These are phyloP conservation scores for Aphanomyces stellatus DNA, from an alignment of 352 stramenopile genomes.

Conservation along the genomic window DNA sequence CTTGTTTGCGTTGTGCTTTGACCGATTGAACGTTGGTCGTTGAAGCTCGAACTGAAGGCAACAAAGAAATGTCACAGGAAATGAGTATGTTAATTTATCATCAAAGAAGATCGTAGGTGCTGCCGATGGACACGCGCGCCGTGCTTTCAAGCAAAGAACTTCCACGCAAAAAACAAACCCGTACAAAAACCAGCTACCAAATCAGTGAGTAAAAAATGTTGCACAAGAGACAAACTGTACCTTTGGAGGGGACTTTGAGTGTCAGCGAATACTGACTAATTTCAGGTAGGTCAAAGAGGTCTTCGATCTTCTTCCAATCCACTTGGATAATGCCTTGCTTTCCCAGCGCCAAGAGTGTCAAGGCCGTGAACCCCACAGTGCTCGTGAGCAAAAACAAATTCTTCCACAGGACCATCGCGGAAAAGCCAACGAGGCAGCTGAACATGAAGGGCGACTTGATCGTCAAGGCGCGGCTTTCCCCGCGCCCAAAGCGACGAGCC, in stretches of 20 bases:
- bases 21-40: background rate
- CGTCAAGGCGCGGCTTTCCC: background rate
- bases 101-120: too few species aligned
- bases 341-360: background rate
- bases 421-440: background rate
- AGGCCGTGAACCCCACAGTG: background rate
- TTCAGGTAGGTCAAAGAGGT: background rate
- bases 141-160: background rate
- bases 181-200: background rate
- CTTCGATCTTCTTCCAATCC: background rate
- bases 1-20: background rate
- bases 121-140: too few species aligned
- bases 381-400: background rate
- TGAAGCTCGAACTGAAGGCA: too few species aligned
- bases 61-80: too few species aligned
- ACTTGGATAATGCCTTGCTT: constrained; percentile 4
- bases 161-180: constrained; percentile 1
- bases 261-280: background rate
- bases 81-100: too few species aligned
- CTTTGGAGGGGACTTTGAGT: constrained; percentile 1
- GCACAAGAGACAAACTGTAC: background rate
- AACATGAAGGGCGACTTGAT: background rate
- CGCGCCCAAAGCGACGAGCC: background rate
- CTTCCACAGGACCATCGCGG: background rate
- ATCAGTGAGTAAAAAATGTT: background rate